Evolutionary conservation across 2,329 filamentous ascomycete species (phyloP), one percentile per base, ranked within the genome.

Genomic region (Fusarium nygamai): DNA sequence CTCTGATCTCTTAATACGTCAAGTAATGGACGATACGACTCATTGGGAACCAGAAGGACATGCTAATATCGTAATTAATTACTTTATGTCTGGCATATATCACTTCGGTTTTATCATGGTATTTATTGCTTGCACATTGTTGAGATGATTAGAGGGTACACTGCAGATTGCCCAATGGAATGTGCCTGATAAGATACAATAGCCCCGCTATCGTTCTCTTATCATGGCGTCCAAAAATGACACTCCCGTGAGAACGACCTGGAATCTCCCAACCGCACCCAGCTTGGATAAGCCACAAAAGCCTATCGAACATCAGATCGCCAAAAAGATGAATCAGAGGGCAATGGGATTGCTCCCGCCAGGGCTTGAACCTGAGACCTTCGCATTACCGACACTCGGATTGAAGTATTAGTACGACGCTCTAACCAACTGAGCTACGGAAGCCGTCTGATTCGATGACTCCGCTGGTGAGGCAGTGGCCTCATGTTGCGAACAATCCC

Each of bases 351-450:
- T 36, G 34, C 34, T 36, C 34, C 34, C 34, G 34, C 34, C 34
- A 10, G 34, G 34, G 34, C 34, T 36, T 36, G 34, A 36, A 36
- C 34, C 34, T 10, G 34, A 36, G 34, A 3, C 34, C 34, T 36
- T 36, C 34, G 34, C 34, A 36, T 36, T 44, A 51, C 31, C 22
- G n/a, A 51, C 3, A 51, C 31, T 51, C 48, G 48, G 48, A 5
- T 17, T 38, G 24, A 54, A 54, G 50, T 54, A 54, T 54, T 38
- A 54, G 50, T 53, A 53, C 33, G 50, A 53, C 50, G 50, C 50
- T 54, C 50, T 54, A 54, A 54, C 50, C 50, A 54, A 54, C 33
- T 54, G 38, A 33, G 39, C 39, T 46, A 46, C 39, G 54, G 31
- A 58, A 44, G 54, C 54, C 39, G 14, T 47, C 56, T 36, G 31